These are phyloP conservation scores for Saturnispora galanensis DNA, from an alignment of 805 yeast genomes.

Conservation along the genomic window DNA sequence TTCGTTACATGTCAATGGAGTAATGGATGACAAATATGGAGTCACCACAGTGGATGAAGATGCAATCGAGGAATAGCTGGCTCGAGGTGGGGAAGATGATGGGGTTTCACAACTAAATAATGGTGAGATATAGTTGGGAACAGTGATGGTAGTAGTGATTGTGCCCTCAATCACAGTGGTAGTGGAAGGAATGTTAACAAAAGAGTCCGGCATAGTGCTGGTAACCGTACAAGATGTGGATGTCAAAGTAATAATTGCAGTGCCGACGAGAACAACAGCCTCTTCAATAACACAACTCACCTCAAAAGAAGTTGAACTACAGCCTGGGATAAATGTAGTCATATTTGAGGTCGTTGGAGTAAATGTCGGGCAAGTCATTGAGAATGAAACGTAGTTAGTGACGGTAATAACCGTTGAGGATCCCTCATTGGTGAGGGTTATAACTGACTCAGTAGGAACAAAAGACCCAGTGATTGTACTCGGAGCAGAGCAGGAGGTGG, in stretches of 20 bases:
- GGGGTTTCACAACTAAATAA: conserved; percentile 2
- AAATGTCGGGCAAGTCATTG: neutral
- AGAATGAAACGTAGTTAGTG: conserved; percentile 2
- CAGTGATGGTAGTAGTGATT: neutral
- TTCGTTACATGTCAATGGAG: neutral
- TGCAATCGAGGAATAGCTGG: too few species aligned
- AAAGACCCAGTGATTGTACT: conserved; percentile 8
- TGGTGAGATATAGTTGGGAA: conserved; percentile 7
- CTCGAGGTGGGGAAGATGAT: too few species aligned
- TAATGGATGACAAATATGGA: conserved; percentile 3
- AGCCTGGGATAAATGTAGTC: conserved; percentile 3
- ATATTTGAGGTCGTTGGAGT: neutral
- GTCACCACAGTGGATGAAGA: too few species aligned
- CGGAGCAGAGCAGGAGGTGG: conserved; percentile 9
- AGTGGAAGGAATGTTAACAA: conserved; percentile 6
- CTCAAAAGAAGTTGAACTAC: neutral
- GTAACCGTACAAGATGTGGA: conserved; percentile 8
- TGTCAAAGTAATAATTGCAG: conserved; percentile 7
- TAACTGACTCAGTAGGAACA: neutral
- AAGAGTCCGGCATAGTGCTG: conserved; percentile 8
- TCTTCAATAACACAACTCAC: conserved; percentile 10
- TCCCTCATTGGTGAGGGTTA: neutral
- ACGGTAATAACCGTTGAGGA: conserved; percentile 3
- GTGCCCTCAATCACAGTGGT: neutral
- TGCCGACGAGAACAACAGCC: conserved; percentile 6